phyloP scores from a whole-genome alignment of 352 stramenopile genomes.

The Phytophthora citrophthora region DNA sequence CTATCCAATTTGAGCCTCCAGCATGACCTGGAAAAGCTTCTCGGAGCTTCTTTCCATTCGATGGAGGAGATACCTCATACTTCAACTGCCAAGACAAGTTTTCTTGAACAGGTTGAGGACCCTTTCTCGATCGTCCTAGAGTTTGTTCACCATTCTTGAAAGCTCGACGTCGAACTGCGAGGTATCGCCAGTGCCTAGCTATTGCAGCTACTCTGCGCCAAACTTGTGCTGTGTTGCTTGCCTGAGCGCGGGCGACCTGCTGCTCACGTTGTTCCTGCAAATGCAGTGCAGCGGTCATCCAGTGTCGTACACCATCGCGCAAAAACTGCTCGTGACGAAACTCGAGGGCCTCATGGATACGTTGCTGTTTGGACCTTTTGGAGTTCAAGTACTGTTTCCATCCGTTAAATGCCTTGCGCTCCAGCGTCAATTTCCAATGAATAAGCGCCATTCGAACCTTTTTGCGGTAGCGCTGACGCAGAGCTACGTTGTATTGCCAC shows the following conservation, averaged over 20 bases:
- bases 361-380: conserved; percentile 45
- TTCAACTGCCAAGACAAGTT: conserved; percentile 11
- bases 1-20: conserved; percentile 8
- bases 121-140: background rate
- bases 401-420: conserved; percentile 34
- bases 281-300: conserved; percentile 51
- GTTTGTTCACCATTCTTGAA: conserved; percentile 3
- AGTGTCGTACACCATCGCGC: conserved; percentile 50
- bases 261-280: conserved; percentile 45
- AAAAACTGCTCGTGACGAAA: conserved; percentile 56
- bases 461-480: conserved; percentile 23
- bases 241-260: conserved; percentile 24
- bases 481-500: conserved; percentile 38
- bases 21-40: background rate
- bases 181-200: conserved; percentile 40
- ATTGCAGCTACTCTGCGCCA: conserved; percentile 43
- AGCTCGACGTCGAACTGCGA: conserved; percentile 23
- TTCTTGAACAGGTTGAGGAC: conserved; percentile 5
- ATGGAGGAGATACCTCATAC: background rate
- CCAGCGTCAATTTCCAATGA: conserved; percentile 60
- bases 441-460: conserved; percentile 42
- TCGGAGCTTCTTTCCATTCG: background rate
- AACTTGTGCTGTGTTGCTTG: conserved; percentile 22
- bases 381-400: conserved; percentile 44
- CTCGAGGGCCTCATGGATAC: conserved; percentile 55